Evolutionary conservation across 805 yeast species (phyloP).

Genomic region (Metschnikowia henanensis): DNA sequence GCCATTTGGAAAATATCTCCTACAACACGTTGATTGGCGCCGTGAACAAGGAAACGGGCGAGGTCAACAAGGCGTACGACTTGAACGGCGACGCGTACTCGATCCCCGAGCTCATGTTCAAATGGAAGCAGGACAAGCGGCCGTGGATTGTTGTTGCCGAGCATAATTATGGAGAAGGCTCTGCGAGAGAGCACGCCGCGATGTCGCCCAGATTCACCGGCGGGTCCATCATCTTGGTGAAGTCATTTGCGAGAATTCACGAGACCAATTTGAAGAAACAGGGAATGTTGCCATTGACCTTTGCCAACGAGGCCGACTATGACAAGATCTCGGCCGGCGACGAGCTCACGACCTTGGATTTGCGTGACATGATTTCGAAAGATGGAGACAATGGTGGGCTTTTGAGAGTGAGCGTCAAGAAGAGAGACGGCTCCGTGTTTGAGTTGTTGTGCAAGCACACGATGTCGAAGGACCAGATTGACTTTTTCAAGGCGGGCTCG

Average conservation of each 20-base stretch:
- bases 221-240: constrained; percentile 83
- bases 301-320: constrained; percentile 87
- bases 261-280: constrained; percentile 98
- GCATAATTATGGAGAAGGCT: constrained; percentile 98
- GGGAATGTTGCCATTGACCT: constrained; percentile 94
- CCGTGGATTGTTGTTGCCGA: constrained; percentile 98
- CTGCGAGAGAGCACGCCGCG: constrained; percentile 99
- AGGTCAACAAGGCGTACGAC: constrained; percentile 88
- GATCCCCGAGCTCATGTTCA: constrained; percentile 95
- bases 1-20: constrained; percentile 94
- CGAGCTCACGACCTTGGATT: constrained; percentile 30
- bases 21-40: constrained; percentile 97
- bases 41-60: constrained; percentile 94
- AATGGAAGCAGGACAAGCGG: constrained; percentile 82
- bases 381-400: constrained; percentile 88
- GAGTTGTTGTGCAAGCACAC: constrained; percentile 85
- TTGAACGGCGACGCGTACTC: constrained; percentile 73
- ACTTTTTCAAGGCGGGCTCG: constrained; percentile 95
- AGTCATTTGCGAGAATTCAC: constrained; percentile 97
- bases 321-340: constrained; percentile 81
- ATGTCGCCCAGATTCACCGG: constrained; percentile 93
- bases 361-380: constrained; percentile 57
- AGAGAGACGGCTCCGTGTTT: constrained; percentile 66
- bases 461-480: constrained; percentile 95
- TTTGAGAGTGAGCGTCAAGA: constrained; percentile 69